Evolutionary conservation across 345 rosid species (phyloP), one percentile per base, ranked within the genome.

Genomic region (Brassica cretica): DNA sequence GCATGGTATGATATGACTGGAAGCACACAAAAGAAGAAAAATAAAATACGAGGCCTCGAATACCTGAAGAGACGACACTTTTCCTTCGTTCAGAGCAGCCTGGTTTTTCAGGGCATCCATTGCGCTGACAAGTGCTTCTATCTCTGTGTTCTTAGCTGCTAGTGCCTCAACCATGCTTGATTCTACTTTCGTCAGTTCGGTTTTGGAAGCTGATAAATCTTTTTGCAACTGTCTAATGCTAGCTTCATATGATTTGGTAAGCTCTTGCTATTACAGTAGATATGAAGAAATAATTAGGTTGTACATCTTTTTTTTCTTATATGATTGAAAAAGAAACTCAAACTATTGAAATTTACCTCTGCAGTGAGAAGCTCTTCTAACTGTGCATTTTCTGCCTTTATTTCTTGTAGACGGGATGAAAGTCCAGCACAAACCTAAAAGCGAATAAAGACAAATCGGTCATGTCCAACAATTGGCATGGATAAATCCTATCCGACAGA

Each of bases 301-400:
- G 58, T 65, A 35, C 46, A 75, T 53, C 15, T 71, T 21, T 21
- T 21, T 53, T 51, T 61, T 69, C 61, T 63, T 64, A 27, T 70
- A 21, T 25, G 70, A 35, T 39, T 65, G 8, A 27, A 14, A 77
- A 66, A 70, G 51, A 32, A 55, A 73, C 46, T 51, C 33, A 73
- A 27, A 16, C 15, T 67, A 21, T 67, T 63, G 27, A 19, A 35
- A 32, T 65, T 88, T 83, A 91, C 99, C 97, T 96, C 99, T 16
- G 97, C 88, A 78, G 82, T 81, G 72, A 96, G 94, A 89, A 96
- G 98, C 82, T 96, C 99, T 86, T 96, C 99, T 78, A 96, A 88
- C 84, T 96, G 98, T 68, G 97, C 90, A 88, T 93, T 96, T 85
- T 96, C 99, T 76, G 88, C 87, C 82, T 96, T 96, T 80, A 89